Evolutionary conservation across 495 filamentous ascomycete genomes (phyloP).

Genomic region (Talaromyces liani): DNA sequence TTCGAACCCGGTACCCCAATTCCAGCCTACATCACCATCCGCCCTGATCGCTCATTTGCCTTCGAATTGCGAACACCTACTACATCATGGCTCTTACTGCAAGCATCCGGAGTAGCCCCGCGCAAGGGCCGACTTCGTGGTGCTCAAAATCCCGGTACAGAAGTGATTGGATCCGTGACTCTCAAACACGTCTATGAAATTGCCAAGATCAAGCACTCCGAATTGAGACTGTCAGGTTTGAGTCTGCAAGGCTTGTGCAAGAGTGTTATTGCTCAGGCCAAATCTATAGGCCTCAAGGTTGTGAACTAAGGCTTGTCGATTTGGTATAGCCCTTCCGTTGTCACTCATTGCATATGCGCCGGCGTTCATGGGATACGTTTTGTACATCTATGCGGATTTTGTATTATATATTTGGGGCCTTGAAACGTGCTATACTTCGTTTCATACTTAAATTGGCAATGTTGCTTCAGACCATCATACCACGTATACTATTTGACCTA

Average conservation of each 20-base stretch:
- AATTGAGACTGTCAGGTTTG: constrained; percentile 74
- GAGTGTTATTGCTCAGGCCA: constrained; percentile 80
- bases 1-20: constrained; percentile 80
- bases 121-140: constrained; percentile 75
- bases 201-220: constrained; percentile 87
- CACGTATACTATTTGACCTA: background rate
- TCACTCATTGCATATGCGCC: background rate
- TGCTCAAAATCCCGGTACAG: constrained; percentile 68
- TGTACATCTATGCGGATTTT: background rate
- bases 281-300: constrained; percentile 79
- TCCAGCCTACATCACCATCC: constrained; percentile 82
- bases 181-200: constrained; percentile 98
- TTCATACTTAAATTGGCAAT: background rate
- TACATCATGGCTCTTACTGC: constrained; percentile 78
- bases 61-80: constrained; percentile 93
- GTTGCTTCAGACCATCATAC: background rate
- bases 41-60: constrained; percentile 84
- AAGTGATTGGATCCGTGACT: constrained; percentile 71
- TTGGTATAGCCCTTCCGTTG: background rate
- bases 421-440: background rate
- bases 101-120: constrained; percentile 69
- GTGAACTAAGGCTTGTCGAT: constrained; percentile 21
- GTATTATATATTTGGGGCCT: background rate
- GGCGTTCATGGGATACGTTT: background rate
- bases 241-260: constrained; percentile 74